Base-by-base conservation (phyloP, 805 yeast species). In the Myxozyma monticola region DNA sequence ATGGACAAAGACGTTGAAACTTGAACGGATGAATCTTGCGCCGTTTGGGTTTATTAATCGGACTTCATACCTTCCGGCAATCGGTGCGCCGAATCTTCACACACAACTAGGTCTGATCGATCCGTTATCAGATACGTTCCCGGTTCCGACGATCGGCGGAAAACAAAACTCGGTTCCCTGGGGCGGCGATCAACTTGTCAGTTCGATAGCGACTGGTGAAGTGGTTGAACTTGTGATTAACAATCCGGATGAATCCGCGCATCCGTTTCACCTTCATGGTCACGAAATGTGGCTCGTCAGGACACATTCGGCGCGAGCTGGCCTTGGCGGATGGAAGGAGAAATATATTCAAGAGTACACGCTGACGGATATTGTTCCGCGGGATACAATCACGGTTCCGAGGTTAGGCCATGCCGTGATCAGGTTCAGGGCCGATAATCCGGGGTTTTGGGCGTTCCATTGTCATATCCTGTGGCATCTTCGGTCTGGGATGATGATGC, bases 381-480 rank as follows among this genome's bases (percentile, higher is more conserved):
- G 99, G 73, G 98, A 91, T 67, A 80, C 85, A 9, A 71, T 85
- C 9, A 83, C 82, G 62, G 87, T 85, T 40, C 78, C 81, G 66
- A 88, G 95, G 21, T 85, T 84, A 65, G 89, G 96, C 1, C 83
- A 87, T 72, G 78, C 88, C 62, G 90, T 88, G 25, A 66, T 91
- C 57, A 79, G 98, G 68, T 91, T 88, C 76, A 80, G 79, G 65
- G 96, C 98, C 42, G 83, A 85, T 67, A 91, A 91, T 68, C 98
- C 98, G 26, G 99, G 99, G 73, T 88, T 89, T 15, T 91, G 98
- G 99, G 80, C 83, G 69, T 90, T 93, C 90, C 99, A 91, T 74
- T 93, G 99, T 72, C 99, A 93, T 69, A 84, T 93, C 63, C 97
- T 90, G 68, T 91, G 99, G 99, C 99, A 93, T 73, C 78, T 93